Evolutionary conservation across 345 rosid genomes (phyloP), one percentile per base, ranked within the genome.

Genomic region (Linum lewisii): DNA sequence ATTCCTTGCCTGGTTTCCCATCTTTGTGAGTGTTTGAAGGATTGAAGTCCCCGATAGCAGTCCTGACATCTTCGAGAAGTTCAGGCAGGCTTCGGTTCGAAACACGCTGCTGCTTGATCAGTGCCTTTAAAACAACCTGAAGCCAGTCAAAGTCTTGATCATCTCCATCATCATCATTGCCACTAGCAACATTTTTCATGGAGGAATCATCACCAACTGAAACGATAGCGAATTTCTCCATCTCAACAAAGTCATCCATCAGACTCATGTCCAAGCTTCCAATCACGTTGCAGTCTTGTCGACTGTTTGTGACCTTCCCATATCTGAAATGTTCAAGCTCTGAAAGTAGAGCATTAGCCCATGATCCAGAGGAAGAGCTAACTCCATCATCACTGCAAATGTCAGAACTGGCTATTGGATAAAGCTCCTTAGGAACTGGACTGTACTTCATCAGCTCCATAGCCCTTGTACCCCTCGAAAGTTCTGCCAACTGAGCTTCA

Each of bases 191-290:
- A 29, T 29, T 29, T 3, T 29, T 29, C 34, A 3, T 1, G 34
- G 34, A 29, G 34, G 34, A 1, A 29, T 29, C 34, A 8, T 29
- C 34, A 3, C 34, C 34, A 29, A 29, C 34, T 29, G 88, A 81
- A 55, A 92, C 87, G 52, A 89, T 70, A 24, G 94, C 95, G 63
- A 89, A 66, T 66, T 78, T 85, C 74, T 93, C 97, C 90, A 85
- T 82, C 79, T 85, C 97, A 7, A 68, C 79, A 66, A 84, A 80
- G 68, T 90, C 91, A 54, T 81, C 82, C 89, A 87, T 85, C 53
- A 85, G 64, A 71, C 73, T 75, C 73, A 83, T 80, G 69, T 80
- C 93, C 22, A 81, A 67, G 75, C 59, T 65, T 60, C 51, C 59
- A 44, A 62, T 66, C 54, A 62, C 70, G 37, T 72, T 71, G 57